phyloP scores from a whole-genome alignment of 1,139 yeast genomes.

The Saccharomyces hybrid region DNA sequence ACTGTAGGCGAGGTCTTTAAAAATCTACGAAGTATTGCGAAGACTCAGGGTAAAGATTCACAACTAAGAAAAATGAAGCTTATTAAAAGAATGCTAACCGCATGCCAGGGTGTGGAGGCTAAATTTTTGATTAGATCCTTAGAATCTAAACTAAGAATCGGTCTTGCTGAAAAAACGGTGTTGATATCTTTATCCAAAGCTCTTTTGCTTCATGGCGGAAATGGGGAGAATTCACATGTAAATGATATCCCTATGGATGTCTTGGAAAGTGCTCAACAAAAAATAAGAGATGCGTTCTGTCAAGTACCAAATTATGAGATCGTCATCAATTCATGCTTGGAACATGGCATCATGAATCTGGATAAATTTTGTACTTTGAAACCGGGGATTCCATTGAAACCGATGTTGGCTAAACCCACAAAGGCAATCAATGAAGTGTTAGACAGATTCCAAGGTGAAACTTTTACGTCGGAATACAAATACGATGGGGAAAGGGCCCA shows the following conservation, averaged over 20 bases:
- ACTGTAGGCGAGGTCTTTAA: constrained; percentile 67
- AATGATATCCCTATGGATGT: constrained; percentile 24
- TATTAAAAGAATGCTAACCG: constrained; percentile 76
- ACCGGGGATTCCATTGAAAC: constrained; percentile 93
- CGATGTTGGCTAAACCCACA: constrained; percentile 97
- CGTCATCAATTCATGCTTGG: constrained; percentile 56
- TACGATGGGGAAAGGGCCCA: constrained; percentile 98
- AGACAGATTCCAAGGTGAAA: constrained; percentile 77
- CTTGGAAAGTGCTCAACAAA: constrained; percentile 63
- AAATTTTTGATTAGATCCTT: constrained; percentile 81
- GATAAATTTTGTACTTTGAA: constrained; percentile 63
- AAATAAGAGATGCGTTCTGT: constrained; percentile 76
- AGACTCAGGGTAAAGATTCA: constrained; percentile 72
- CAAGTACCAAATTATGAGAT: constrained; percentile 88
- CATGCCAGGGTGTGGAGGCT: constrained; percentile 84
- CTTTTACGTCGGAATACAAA: constrained; percentile 90
- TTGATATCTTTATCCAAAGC: constrained; percentile 80
- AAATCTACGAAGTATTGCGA: constrained; percentile 70
- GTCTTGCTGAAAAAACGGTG: constrained; percentile 89
- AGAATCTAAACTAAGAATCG: constrained; percentile 89
- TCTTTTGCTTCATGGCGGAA: constrained; percentile 51
- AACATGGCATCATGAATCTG: constrained; percentile 59
- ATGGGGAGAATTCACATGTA: constrained; percentile 13
- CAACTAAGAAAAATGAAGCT: constrained; percentile 68
- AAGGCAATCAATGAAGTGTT: constrained; percentile 83